Base-by-base conservation (phyloP, 139 green algal species). In the Chara braunii region DNA sequence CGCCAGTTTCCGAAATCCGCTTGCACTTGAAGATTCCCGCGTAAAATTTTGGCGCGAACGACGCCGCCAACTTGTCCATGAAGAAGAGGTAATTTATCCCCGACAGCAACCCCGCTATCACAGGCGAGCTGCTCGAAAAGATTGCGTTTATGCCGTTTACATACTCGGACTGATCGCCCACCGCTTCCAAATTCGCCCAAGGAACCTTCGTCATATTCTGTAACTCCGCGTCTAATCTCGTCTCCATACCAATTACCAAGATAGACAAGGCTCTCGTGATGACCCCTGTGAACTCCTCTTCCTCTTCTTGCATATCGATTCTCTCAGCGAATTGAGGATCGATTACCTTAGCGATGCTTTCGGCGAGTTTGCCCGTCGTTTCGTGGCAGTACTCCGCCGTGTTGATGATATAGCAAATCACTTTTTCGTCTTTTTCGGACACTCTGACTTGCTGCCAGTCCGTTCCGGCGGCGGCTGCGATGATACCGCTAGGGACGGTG, bases 381-480 rank as follows among this genome's bases (percentile, higher is more conserved):
- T 87, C 81, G 14, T 74, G 56, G 83, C 92, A 98, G 75, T 95
- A 95, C 66, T 97, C 90, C 0, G 86, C 83, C 3, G 90, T 97
- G 74, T 85, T 86, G 55, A 97, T 77, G 62, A 98, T 90, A 50
- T 81, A 80, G 63, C 82, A 90, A 0, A 94, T 64, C 11, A 95
- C 76, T 3, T 33, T 50, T 45, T 81, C 64, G 12, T 85, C 79
- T 18, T 66, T 64, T 22, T 80, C 52, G 26, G 67, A 50, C 60
- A 69, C 18, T 35, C 50, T 59, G n/a, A 45, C 14, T 59, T 14
- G 50, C n/a, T 14, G n/a, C n/a, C 14, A 59, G 34, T 63, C 26
- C 48, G 11, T 8, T 0, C 23, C 54, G 31, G 5, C n/a, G n/a
- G n/a, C n/a, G n/a, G n/a, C n/a, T n/a, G n/a, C n/a, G n/a, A n/a